Base-by-base conservation (phyloP, 306 rosid genomes). In the Calophaca sinica region DNA sequence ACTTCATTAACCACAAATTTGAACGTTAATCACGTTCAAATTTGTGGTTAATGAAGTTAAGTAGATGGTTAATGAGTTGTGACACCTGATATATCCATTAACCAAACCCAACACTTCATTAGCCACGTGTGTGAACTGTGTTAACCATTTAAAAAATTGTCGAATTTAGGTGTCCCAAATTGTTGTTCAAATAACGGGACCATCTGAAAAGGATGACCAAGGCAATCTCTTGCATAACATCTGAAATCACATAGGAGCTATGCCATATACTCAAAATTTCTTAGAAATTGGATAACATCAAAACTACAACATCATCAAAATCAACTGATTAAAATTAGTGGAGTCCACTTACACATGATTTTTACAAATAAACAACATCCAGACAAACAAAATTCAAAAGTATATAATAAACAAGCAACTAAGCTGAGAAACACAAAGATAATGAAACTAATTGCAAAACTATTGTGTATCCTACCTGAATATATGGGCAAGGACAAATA, bases 401-500 rank as follows among this genome's bases (percentile, higher is more conserved):
- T 15, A 54, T 36, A 59, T 31, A n/a, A 59, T 31, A n/a, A 38
- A 70, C 66, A 75, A 44, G 62, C 54, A 64, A 39, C 65, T 29
- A 75, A 58, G 79, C 64, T 26, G 38, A 15, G 65, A 53, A 74
- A 73, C 28, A 45, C 48, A 9, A 68, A 74, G 57, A 46, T 62
- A 9, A 52, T 42, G 42, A 55, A 76, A 79, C 45, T 45, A 44
- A 57, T 50, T 52, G 6, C 67, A 76, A 36, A 45, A 12, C 4
- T 41, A 48, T 42, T 42, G 68, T 53, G 54, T 42, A 13, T 28
- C 11, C 15, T 81, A 96, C 99, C 98, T 92, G 84, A 87, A 96
- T 62, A 96, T 90, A 80, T 96, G 98, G 15, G 92, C 94, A 83
- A 96, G 98, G 79, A 90, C 96, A 90, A 92, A 96, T 85, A 96